Conservation (phyloP, 1,284 basidiomycete genomes). For the Waitea zeae region DNA sequence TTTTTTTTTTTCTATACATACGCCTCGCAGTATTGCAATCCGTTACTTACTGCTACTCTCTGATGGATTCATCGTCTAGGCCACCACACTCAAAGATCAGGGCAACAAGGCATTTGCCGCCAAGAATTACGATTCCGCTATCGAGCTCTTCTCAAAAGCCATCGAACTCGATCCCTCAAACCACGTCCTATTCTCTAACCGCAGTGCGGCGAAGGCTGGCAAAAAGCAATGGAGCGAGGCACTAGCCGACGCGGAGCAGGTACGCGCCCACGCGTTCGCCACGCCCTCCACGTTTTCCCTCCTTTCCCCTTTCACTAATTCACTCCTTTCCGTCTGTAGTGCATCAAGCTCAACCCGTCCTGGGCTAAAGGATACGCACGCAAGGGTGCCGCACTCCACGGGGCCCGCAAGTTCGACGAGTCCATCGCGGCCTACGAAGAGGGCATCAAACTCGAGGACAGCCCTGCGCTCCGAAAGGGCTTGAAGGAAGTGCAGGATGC, state of each 20-base stretch:
- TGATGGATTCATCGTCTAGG: too few species aligned
- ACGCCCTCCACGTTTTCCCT: too few species aligned
- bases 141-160: conserved; percentile 76
- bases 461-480: conserved; percentile 71
- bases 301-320: conserved; percentile 2
- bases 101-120: conserved; percentile 95
- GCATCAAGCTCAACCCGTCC: conserved; percentile 60
- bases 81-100: conserved; percentile 61
- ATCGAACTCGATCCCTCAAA: conserved; percentile 73
- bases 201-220: conserved; percentile 79
- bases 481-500: conserved; percentile 76
- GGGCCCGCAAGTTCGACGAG: conserved; percentile 62
- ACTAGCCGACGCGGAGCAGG: conserved; percentile 83
- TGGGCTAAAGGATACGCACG: conserved; percentile 90
- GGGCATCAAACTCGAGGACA: conserved; percentile 72
- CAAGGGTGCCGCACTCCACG: conserved; percentile 92
- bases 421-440: conserved; percentile 70
- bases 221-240: conserved; percentile 68
- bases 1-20: too few species aligned
- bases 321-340: conserved; percentile 19
- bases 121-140: conserved; percentile 84
- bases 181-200: conserved; percentile 87
- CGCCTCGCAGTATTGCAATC: too few species aligned
- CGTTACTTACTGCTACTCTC: too few species aligned
- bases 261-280: conserved; percentile 16